Percentiles rank a stretch among this genome's conserved stretches.
Evolutionary conservation across 139 green algal species (phyloP).

Genomic region (Chlorella vulgaris): DNA sequence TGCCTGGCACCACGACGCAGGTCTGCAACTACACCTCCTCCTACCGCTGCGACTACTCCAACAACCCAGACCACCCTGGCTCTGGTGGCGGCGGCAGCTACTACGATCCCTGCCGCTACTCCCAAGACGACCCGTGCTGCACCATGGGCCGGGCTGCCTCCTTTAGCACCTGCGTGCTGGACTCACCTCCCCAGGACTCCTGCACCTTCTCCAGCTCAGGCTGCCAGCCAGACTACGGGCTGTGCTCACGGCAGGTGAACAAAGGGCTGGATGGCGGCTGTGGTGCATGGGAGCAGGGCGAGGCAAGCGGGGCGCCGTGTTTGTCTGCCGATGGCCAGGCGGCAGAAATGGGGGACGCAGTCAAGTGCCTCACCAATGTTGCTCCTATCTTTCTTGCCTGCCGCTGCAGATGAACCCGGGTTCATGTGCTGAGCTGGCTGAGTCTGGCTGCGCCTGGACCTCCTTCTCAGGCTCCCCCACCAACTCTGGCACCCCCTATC

Average conservation of each 20-base stretch:
- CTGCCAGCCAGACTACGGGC: neutral
- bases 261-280: neutral
- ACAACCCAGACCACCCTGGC: neutral
- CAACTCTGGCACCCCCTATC: neutral
- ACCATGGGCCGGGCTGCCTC: neutral
- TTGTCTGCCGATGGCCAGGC: too few relatives aligned
- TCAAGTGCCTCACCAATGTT: neutral
- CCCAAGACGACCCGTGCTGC: neutral
- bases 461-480: neutral
- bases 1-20: too few relatives aligned
- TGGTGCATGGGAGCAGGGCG: neutral
- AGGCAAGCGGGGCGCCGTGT: neutral
- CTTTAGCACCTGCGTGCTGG: constrained; percentile 12
- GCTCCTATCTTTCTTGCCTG: neutral
- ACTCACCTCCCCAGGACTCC: neutral
- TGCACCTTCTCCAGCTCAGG: neutral
- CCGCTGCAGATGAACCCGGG: neutral
- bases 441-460: neutral
- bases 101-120: neutral
- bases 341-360: too few relatives aligned
- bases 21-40: neutral
- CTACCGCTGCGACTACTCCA: neutral
- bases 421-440: neutral
- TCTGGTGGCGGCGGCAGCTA: neutral
- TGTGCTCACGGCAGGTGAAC: neutral